Conservation (phyloP, 441 rosid species). For the Erysimum pusillum region DNA sequence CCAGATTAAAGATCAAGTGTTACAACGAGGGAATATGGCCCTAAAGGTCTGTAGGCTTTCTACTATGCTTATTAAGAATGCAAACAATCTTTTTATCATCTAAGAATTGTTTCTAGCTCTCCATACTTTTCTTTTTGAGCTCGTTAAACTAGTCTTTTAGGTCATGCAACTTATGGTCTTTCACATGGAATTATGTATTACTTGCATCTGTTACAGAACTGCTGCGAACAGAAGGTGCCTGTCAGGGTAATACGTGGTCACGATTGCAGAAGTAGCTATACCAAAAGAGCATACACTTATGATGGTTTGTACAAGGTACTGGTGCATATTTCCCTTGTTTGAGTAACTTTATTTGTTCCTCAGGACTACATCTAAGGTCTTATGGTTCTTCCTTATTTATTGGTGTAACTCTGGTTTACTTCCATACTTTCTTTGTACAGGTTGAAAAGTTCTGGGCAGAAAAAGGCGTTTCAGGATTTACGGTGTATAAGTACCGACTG, state of each 20-base stretch:
- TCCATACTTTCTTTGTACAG: conserved; percentile 47
- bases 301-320: conserved; percentile 89
- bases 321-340: conserved; percentile 13
- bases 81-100: background rate
- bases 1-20: conserved; percentile 74
- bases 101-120: conserved; percentile 10
- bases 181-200: conserved; percentile 13
- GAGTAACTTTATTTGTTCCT: conserved; percentile 1
- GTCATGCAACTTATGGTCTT: conserved; percentile 1
- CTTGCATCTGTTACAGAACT: conserved; percentile 58
- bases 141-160: conserved; percentile 18
- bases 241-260: conserved; percentile 92
- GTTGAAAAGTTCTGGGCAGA: conserved; percentile 80
- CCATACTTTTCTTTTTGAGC: conserved; percentile 24
- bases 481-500: conserved; percentile 71
- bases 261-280: conserved; percentile 64
- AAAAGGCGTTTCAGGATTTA: conserved; percentile 81
- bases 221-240: conserved; percentile 65
- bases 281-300: conserved; percentile 77
- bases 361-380: background rate
- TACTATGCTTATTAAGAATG: conserved; percentile 5
- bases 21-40: conserved; percentile 84
- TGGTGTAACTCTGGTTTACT: conserved; percentile 20
- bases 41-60: conserved; percentile 67
- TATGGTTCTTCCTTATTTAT: conserved; percentile 8